These are phyloP conservation scores for Fusarium globosum DNA, from an alignment of 2,329 filamentous ascomycete genomes.

Conservation along the genomic window DNA sequence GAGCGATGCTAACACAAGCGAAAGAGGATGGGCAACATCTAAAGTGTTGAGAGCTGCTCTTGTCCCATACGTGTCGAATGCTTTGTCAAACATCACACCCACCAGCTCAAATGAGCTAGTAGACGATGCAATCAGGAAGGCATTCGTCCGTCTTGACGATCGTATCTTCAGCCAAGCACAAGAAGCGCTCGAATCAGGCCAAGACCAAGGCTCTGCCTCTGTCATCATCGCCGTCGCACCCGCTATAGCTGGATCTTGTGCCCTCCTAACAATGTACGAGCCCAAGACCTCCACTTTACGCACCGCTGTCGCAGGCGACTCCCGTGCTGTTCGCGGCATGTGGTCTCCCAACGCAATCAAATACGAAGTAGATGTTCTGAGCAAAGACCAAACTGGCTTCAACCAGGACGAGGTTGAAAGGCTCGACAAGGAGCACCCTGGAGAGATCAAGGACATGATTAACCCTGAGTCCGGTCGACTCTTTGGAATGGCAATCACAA, in stretches of 20 bases:
- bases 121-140: conserved; percentile 65
- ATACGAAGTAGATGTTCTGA: conserved; percentile 67
- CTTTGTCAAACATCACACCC: conserved; percentile 47
- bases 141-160: conserved; percentile 68
- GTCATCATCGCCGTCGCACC: conserved; percentile 50
- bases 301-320: conserved; percentile 76
- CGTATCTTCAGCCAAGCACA: conserved; percentile 59
- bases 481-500: conserved; percentile 69
- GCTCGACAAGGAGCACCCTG: conserved; percentile 68
- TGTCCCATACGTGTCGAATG: conserved; percentile 55
- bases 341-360: conserved; percentile 53
- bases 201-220: conserved; percentile 45
- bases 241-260: conserved; percentile 67
- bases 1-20: conserved; percentile 7
- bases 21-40: conserved; percentile 55
- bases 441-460: conserved; percentile 66
- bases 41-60: conserved; percentile 54
- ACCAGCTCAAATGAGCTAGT: conserved; percentile 58
- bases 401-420: conserved; percentile 68
- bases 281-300: conserved; percentile 62
- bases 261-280: conserved; percentile 72
- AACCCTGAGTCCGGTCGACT: conserved; percentile 64
- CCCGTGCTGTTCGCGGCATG: conserved; percentile 70
- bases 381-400: conserved; percentile 73
- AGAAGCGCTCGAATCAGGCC: conserved; percentile 44